These are phyloP conservation scores for Tremella yokohamensis DNA, from an alignment of 768 basidiomycete genomes.

Conservation along the genomic window DNA sequence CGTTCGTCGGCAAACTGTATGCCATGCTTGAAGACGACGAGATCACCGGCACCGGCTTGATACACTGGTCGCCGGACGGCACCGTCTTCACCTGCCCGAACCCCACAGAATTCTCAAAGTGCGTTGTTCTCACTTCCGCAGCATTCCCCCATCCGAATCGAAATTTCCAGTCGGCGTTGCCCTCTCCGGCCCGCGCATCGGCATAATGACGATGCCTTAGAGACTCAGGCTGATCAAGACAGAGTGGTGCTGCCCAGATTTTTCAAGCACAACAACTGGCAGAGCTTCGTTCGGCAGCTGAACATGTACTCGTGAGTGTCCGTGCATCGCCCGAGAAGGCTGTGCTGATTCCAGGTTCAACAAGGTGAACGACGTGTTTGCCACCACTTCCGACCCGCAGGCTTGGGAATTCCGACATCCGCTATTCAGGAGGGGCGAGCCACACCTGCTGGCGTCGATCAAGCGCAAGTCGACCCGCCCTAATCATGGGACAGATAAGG, in stretches of 20 bases:
- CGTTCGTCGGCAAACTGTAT: slow-evolving; percentile 50
- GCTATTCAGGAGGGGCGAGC: slow-evolving; percentile 49
- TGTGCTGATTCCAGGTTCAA: slow-evolving; percentile 17
- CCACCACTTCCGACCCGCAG: slow-evolving; percentile 39
- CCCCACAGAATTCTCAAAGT: slow-evolving; percentile 50
- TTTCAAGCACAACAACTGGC: slow-evolving; percentile 98
- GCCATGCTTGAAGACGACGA: slow-evolving; percentile 49
- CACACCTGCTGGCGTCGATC: slow-evolving; percentile 44
- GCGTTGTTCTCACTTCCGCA: slow-evolving; percentile 12
- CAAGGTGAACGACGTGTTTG: slow-evolving; percentile 46
- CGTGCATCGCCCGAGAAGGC: neutral
- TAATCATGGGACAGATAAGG: slow-evolving; percentile 9
- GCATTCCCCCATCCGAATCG: no score
- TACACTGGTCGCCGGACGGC: slow-evolving; percentile 47
- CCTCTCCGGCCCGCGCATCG: neutral
- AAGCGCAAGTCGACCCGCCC: slow-evolving; percentile 45
- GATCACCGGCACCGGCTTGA: slow-evolving; percentile 41
- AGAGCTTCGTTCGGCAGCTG: slow-evolving; percentile 83
- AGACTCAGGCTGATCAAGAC: neutral
- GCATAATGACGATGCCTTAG: neutral
- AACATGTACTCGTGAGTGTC: slow-evolving; percentile 80
- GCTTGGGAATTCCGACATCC: slow-evolving; percentile 51
- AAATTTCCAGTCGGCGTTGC: neutral
- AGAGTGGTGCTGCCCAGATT: slow-evolving; percentile 69
- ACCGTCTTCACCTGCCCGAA: slow-evolving; percentile 48